phyloP scores from a whole-genome alignment of 768 basidiomycete species.

The Kwoniella sp. region DNA sequence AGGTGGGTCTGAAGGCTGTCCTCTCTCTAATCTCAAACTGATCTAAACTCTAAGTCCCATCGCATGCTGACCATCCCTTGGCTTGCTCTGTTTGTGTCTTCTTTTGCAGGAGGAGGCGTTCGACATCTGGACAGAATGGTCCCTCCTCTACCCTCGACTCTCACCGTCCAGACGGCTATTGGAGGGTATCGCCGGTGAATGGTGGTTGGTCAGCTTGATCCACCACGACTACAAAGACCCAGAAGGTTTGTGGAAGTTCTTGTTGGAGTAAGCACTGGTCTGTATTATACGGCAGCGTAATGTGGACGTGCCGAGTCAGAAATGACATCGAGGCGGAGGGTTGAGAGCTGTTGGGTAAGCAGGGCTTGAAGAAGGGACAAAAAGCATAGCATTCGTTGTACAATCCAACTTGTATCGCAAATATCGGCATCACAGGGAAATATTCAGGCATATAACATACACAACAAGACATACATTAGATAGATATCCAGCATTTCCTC shows the following conservation, averaged over 20 bases:
- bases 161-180: constrained; percentile 75
- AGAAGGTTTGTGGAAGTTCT: constrained; percentile 80
- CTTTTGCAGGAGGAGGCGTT: constrained; percentile 84
- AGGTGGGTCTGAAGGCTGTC: constrained; percentile 62
- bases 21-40: neutral
- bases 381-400: neutral
- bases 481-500: constrained; percentile 19
- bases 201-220: constrained; percentile 89
- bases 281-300: neutral
- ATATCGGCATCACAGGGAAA: neutral
- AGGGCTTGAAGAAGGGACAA: neutral
- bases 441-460: neutral
- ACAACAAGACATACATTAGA: constrained; percentile 2
- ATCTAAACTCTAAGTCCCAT: no score
- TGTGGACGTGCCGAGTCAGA: neutral
- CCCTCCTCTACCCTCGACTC: constrained; percentile 75
- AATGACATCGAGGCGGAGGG: neutral
- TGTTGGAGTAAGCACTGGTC: constrained; percentile 60
- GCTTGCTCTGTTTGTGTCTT: constrained; percentile 2
- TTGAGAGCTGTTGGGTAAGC: neutral
- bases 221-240: constrained; percentile 89
- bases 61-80: neutral
- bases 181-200: constrained; percentile 68
- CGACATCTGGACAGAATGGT: constrained; percentile 94
- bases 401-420: constrained; percentile 23